These are phyloP conservation scores for Tulasnella sp. DNA, from an alignment of 768 basidiomycete genomes.

Conservation along the genomic window DNA sequence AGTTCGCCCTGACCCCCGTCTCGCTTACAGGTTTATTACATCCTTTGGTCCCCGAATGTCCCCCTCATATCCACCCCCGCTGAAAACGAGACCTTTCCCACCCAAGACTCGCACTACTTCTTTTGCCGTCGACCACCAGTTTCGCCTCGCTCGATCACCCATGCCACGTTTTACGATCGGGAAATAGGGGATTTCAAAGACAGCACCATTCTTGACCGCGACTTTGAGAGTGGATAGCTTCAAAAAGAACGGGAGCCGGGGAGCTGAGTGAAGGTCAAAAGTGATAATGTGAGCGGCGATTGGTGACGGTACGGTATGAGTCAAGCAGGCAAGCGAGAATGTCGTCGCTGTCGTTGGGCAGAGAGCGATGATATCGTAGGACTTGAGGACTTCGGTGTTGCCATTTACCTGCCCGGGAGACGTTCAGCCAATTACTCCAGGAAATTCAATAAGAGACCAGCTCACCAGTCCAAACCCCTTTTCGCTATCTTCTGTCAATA, in stretches of 20 bases:
- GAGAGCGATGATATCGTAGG: conserved; percentile 79
- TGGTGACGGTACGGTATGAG: conserved; percentile 73
- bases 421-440: not conserved
- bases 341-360: conserved; percentile 70
- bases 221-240: conserved; percentile 83
- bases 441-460: not conserved
- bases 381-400: conserved; percentile 61
- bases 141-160: conserved; percentile 68
- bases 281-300: conserved; percentile 81
- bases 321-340: conserved; percentile 79
- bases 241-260: conserved; percentile 77
- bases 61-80: conserved; percentile 64
- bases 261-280: conserved; percentile 68
- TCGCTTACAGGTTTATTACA: conserved; percentile 70
- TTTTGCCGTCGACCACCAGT: conserved; percentile 81
- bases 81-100: conserved; percentile 74
- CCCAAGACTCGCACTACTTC: conserved; percentile 81
- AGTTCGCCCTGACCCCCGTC: not conserved
- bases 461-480: conserved; percentile 81
- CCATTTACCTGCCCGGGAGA: conserved; percentile 60
- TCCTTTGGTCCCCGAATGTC: conserved; percentile 75
- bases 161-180: conserved; percentile 64
- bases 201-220: conserved; percentile 78
- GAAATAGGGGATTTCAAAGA: conserved; percentile 79
- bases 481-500: conserved; percentile 81